phyloP scores from a whole-genome alignment of 2,329 filamentous ascomycete species.

The Exophiala mesophila region DNA sequence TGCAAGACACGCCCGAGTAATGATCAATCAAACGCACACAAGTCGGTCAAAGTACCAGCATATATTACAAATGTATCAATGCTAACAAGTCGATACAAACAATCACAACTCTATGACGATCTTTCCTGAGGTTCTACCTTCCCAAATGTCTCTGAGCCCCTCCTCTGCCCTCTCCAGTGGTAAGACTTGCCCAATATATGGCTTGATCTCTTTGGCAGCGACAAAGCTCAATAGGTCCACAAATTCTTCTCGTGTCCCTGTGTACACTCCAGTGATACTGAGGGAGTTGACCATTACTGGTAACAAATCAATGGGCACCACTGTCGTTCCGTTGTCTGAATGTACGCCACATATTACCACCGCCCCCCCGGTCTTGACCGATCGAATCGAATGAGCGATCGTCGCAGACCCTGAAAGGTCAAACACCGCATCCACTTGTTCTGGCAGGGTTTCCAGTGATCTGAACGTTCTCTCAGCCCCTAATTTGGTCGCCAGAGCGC shows the following conservation, averaged over 20 bases:
- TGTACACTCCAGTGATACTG: conserved; percentile 14
- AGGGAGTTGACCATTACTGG: conserved; percentile 12
- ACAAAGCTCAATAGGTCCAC: conserved; percentile 16
- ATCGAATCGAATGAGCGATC: conserved; percentile 14
- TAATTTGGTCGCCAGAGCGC: conserved; percentile 6
- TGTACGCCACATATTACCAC: conserved; percentile 19
- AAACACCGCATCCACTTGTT: conserved; percentile 18
- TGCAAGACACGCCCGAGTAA: too few species aligned
- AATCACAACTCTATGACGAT: conserved; percentile 13
- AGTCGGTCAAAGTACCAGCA: too few species aligned
- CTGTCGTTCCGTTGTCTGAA: conserved; percentile 8
- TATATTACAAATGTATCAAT: not conserved
- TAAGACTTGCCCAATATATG: conserved; percentile 17
- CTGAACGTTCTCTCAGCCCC: conserved; percentile 17
- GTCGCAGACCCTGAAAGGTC: conserved; percentile 15
- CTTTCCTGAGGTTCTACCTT: conserved; percentile 16
- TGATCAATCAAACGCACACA: too few species aligned
- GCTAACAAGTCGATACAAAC: not conserved
- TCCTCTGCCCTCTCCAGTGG: conserved; percentile 12
- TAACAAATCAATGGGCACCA: conserved; percentile 10
- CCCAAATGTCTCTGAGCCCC: conserved; percentile 15
- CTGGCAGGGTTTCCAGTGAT: conserved; percentile 9
- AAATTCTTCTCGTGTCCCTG: conserved; percentile 19
- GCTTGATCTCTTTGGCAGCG: conserved; percentile 11
- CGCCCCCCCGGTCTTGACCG: conserved; percentile 14